Base-by-base conservation (phyloP, 2,329 filamentous ascomycete species). In the Diaporthe sp. region DNA sequence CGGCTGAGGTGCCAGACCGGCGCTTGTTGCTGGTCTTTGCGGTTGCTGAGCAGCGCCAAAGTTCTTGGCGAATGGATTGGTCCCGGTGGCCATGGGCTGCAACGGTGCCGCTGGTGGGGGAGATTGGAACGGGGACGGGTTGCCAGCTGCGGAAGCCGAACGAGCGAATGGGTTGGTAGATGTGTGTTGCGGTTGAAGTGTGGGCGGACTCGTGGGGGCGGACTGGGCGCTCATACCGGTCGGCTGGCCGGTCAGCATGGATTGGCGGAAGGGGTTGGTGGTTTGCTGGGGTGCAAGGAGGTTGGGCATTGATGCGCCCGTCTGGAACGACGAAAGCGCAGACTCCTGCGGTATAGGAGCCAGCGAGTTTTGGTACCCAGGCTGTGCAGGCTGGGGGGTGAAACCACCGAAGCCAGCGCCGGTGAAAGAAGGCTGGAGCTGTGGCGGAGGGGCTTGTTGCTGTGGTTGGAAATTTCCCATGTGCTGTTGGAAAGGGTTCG, bases 241-340 rank as follows among this genome's bases (percentile, higher is more conserved):
- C 28, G 85, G 84, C 79, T 88, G 87, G 80, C 89, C 87, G 76
- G 83, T 86, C 86, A 89, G 88, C 92, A 96, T 96, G 1, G 96
- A 98, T 82, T 95, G 94, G 57, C 97, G 91, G 90, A 99, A 99
- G 0, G 97, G 97, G 82, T 99, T 99, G 10, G 95, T 98, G 31
- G 88, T 92, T 80, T 92, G 90, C 81, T 88, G 89, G 75, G 88
- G 88, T 34, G 87, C 80, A 84, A 87, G 84, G 77, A 88, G 81
- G 70, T 81, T 84, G 76, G 86, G 81, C 82, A 87, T 79, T 78
- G 87, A 80, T 82, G 86, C 79, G 17, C 84, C 84, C 13, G 82
- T 86, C 81, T 89, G 86, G 83, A 91, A 91, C 70, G 82, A 85
- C 9, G 88, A 85, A 5, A 88, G 81, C 51, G 71, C 71, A 2